Base-by-base conservation (phyloP, 306 rosid genomes). In the Herpetospermum pedunculosum region DNA sequence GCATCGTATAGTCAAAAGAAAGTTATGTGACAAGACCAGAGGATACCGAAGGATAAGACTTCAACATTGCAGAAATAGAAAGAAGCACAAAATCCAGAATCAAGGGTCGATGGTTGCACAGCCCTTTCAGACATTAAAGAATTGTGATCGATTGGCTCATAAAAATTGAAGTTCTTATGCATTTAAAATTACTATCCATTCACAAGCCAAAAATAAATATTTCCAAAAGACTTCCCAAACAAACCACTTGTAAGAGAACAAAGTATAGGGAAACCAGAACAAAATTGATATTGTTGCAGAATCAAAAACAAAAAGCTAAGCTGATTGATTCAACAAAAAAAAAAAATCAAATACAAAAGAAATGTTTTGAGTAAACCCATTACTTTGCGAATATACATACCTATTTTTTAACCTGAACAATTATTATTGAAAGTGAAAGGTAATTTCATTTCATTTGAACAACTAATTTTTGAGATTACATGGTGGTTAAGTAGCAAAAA, bases 101-200 rank as follows among this genome's bases (percentile, higher is more conserved):
- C 84, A 84, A 86, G 29, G 98, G 98, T 30, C 96, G 96, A 78
- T 93, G 92, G 80, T 86, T n/a, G n/a, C n/a, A n/a, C n/a, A n/a
- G n/a, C n/a, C n/a, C n/a, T n/a, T n/a, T n/a, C n/a, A n/a, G n/a
- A n/a, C 53, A 48, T 48, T 47, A 16, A 48, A 48, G 23, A 48
- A 48, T 6, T 48, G 53, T 1, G 19, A 48, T 48, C 53, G 18
- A 48, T 48, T 48, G 23, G 53, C 23, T 48, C 23, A 48, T 6
- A 16, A 48, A 48, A 2, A n/a, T 18, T 10, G 23, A 48, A 48
- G 9, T 6, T 18, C 23, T 48, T 4, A 10, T 18, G 53, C 53
- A 48, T 16, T 48, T 48, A 48, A 48, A 48, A 48, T 48, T 48
- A n/a, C 23, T n/a, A 48, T 48, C 23, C 53, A 48, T 48, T 48